Base-by-base conservation (phyloP, 169 alveolate species). In the Plasmodium malariae region DNA sequence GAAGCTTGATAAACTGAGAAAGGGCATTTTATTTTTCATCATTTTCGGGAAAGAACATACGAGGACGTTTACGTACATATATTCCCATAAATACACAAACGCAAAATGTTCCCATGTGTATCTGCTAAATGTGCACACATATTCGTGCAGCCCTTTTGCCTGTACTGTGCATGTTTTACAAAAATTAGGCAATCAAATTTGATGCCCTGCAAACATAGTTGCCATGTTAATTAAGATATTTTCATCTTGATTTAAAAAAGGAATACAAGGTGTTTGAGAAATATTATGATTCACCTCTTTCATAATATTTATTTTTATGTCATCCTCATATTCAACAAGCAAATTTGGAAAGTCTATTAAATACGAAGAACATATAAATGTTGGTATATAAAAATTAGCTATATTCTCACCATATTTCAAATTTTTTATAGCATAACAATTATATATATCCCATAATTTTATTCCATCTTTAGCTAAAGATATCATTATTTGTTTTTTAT, bases 341-440 rank as follows among this genome's bases (percentile, higher is more conserved):
- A 86, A 60, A 49, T 86, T 43, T 17, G 92, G 92, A 9, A 68
- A 37, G 17, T 86, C 92, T n/a, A 69, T 40, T 40, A 69, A 40
- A 30, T 86, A 86, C 45, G 87, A 86, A 60, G 45, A 59, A 12
- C 12, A 24, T 21, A 48, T 55, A 71, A 40, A 21, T 17, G 51
- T 26, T 12, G 92, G 92, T 0, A 86, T 40, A 86, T 37, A 86
- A 69, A 86, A 86, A 36, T 86, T 74, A 34, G 70, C 70, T 17
- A 86, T n/a, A 49, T 86, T 86, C 37, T 69, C 92, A 40, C 92
- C 92, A 70, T 86, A 86, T 69, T 70, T 86, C 24, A 86, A 70
- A 3, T 74, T 69, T 54, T 69, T 86, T 19, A 86, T 63, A 55
- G 85, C 68, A 43, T 86, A 86, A 72, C 92, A 86, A 48, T 86